Evolutionary conservation across 352 stramenopile genomes (phyloP), one percentile per base, ranked within the genome.

Genomic region (Globisporangium splendens): DNA sequence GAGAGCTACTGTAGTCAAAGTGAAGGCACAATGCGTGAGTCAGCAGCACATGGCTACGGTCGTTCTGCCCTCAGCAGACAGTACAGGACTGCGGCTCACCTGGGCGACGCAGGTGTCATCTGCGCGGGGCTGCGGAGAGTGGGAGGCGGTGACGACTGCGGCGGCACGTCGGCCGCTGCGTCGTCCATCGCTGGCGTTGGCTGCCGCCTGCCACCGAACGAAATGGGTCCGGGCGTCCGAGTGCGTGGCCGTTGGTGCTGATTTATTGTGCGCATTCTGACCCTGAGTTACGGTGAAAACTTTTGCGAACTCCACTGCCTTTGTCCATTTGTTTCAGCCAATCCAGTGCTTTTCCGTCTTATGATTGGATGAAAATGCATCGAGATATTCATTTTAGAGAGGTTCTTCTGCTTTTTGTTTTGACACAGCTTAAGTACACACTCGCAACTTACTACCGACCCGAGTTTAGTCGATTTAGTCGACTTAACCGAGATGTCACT

Each of bases 241-340:
- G 11, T 11, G 15, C 47, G 24, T 41, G 24, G 24, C 22, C 10
- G 24, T 35, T 35, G 28, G 28, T 8, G 28, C 28, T 35, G 47
- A n/a, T 38, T 24, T 41, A 11, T 17, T 22, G 33, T 33, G 18
- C 35, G 18, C 28, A 56, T 56, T 46, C n/a, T 54, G 44, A 54
- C 46, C 54, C 54, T 61, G 54, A 61, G 46, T 61, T 61, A 54
- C 48, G 54, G 54, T 54, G 46, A 61, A 61, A 41, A 46, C 18
- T 61, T 61, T 49, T 53, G 54, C 31, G 33, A 21, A 6, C 11
- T 12, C 18, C 50, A 47, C 50, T 3, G 31, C n/a, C 17, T 1
- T 33, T 35, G 28, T 35, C 7, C 28, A 35, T 31, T 31, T 31
- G 2, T 56, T 56, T 56, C 17, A n/a, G 10, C 51, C 35, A 56